A percentile compares a stretch with the other conserved stretches of the same genome.
Evolutionary conservation across 495 filamentous ascomycete species (phyloP).

Genomic region (Penicillium paxilli): DNA sequence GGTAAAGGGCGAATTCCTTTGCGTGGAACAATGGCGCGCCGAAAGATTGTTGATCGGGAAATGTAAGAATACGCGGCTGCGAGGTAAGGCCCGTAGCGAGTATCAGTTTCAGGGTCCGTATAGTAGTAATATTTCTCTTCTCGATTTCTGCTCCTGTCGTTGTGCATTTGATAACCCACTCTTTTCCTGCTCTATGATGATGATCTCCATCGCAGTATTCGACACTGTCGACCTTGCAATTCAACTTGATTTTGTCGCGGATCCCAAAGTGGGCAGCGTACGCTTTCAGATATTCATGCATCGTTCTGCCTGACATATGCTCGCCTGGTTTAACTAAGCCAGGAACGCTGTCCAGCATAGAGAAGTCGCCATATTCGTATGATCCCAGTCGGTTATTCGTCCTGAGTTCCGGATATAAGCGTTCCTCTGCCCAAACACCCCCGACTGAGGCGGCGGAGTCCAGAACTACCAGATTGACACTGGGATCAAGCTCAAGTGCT

Average conservation of each 20-base stretch:
- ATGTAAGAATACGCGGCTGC: constrained; percentile 11
- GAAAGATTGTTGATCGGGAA: constrained; percentile 8
- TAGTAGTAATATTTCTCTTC: constrained; percentile 8
- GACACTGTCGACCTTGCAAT: constrained; percentile 6
- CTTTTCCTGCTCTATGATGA: constrained; percentile 5
- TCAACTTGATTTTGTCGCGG: constrained; percentile 8
- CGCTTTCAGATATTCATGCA: constrained; percentile 12
- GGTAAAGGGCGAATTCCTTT: constrained; percentile 9
- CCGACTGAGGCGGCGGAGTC: constrained; percentile 9
- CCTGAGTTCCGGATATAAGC: constrained; percentile 10
- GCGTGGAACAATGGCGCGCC: constrained; percentile 8
- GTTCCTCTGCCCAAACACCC: constrained; percentile 11
- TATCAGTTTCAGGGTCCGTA: constrained; percentile 9
- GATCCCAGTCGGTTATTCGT: constrained; percentile 9
- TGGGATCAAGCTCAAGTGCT: constrained; percentile 8
- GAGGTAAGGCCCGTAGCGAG: constrained; percentile 11
- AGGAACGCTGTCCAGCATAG: constrained; percentile 7
- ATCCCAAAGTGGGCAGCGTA: constrained; percentile 11
- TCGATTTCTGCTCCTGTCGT: constrained; percentile 2
- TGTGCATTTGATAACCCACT: constrained; percentile 9
- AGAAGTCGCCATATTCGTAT: constrained; percentile 11
- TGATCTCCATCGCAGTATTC: constrained; percentile 11
- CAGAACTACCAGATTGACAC: constrained; percentile 9
- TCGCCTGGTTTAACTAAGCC: constrained; percentile 9
- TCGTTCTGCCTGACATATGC: constrained; percentile 10